These are phyloP conservation scores for Endotrypanum monterogeii DNA, from an alignment of 208 protist genomes.

Conservation along the genomic window DNA sequence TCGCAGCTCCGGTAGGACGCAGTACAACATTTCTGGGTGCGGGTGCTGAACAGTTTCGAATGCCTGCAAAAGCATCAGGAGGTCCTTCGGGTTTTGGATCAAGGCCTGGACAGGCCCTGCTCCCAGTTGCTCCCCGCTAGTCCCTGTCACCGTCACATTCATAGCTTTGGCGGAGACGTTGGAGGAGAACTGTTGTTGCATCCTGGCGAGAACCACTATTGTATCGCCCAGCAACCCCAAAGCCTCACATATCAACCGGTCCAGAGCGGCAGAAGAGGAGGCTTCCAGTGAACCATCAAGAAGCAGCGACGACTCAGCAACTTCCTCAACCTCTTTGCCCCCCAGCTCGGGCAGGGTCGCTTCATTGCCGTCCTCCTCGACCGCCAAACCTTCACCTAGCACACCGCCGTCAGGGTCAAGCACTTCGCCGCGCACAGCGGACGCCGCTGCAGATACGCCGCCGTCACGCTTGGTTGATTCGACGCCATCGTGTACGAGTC, in stretches of 20 bases:
- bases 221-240: conserved; percentile 26
- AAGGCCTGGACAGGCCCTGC: neutral
- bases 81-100: conserved; percentile 48
- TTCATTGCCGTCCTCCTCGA: neutral
- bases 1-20: conserved; percentile 54
- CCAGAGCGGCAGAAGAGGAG: neutral
- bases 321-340: neutral
- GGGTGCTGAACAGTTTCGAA: conserved; percentile 52
- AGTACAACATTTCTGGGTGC: conserved; percentile 59
- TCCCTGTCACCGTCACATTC: neutral
- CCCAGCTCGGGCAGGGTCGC: neutral
- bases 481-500: conserved; percentile 8
- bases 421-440: neutral
- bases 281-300: neutral
- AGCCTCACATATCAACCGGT: conserved; percentile 11
- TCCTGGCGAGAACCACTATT: conserved; percentile 15
- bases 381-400: neutral
- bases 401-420: neutral
- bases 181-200: conserved; percentile 5
- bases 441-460: neutral
- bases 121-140: neutral
- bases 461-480: neutral
- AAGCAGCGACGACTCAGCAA: neutral
- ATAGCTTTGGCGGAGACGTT: neutral
- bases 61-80: conserved; percentile 83